Percentiles rank a stretch among this genome's conserved stretches.
Conservation (phyloP, 2,329 filamentous ascomycete species). For the Fusarium nisikadoi region DNA sequence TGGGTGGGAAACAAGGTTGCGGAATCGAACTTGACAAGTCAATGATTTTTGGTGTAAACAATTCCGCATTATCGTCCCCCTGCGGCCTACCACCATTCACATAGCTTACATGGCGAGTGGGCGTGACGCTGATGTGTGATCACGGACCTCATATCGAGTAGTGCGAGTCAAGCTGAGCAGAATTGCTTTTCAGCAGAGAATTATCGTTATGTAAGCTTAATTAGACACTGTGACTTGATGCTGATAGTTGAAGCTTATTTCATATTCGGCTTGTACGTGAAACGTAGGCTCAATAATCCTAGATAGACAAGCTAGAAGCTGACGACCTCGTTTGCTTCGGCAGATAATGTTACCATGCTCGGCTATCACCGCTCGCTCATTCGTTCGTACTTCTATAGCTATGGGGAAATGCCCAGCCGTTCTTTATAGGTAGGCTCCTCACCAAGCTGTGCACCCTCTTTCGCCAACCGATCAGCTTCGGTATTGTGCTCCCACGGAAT, state of each 20-base stretch:
- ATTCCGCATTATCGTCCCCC: background rate
- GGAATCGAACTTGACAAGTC: background rate
- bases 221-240: background rate
- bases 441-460: constrained; percentile 39
- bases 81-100: background rate
- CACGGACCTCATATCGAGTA: background rate
- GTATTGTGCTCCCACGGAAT: constrained; percentile 57
- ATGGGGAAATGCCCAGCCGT: background rate
- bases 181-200: background rate
- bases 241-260: background rate
- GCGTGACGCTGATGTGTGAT: background rate
- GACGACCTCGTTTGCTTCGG: background rate
- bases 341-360: background rate
- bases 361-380: background rate
- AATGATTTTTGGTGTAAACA: background rate
- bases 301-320: background rate
- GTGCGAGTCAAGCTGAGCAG: background rate
- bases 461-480: constrained; percentile 54
- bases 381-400: background rate
- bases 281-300: background rate
- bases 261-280: background rate
- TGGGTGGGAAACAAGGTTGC: fast-evolving
- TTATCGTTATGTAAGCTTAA: background rate
- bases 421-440: background rate
- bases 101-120: background rate